Evolutionary conservation across 179 eudicot genomes (phyloP).

Genomic region (Pouteria campechiana): DNA sequence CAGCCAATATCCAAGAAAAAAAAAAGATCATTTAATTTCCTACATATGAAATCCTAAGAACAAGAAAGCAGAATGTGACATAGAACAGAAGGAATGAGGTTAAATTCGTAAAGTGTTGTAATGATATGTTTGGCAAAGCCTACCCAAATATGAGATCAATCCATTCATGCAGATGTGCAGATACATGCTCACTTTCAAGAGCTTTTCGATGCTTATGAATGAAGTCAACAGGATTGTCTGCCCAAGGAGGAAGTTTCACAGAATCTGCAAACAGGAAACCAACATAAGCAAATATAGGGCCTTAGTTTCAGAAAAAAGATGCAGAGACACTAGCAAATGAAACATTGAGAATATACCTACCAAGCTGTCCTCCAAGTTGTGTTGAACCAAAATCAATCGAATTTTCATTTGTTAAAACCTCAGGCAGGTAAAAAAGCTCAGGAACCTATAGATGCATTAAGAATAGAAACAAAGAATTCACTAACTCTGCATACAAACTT

Average conservation of each 20-base stretch:
- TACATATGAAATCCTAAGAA: too few relatives aligned
- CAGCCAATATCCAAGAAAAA: too few relatives aligned
- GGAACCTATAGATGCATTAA: too few relatives aligned
- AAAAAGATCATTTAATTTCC: too few relatives aligned
- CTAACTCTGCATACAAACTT: too few relatives aligned
- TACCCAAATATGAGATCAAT: slow-evolving; percentile 98
- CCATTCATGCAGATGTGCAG: slow-evolving; percentile 99
- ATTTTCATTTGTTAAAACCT: slow-evolving; percentile 72
- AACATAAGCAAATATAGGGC: not conserved
- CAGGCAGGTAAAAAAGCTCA: slow-evolving; percentile 96
- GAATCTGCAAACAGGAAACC: slow-evolving; percentile 34
- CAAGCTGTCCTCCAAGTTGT: slow-evolving; percentile 91
- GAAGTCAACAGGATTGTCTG: slow-evolving; percentile 78
- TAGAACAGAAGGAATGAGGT: too few relatives aligned
- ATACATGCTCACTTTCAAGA: slow-evolving; percentile 97
- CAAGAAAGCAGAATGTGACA: too few relatives aligned
- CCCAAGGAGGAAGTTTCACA: slow-evolving; percentile 94
- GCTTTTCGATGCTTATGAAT: slow-evolving; percentile 92
- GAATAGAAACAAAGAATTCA: too few relatives aligned
- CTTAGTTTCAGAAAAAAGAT: not conserved
- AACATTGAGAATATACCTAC: too few relatives aligned
- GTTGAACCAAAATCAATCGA: slow-evolving; percentile 90
- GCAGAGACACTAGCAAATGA: not conserved
- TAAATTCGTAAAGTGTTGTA: too few relatives aligned
- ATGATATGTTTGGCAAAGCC: slow-evolving; percentile 9